Evolutionary conservation across 148 eudicot species (phyloP).

Genomic region (Diospyros kaki): DNA sequence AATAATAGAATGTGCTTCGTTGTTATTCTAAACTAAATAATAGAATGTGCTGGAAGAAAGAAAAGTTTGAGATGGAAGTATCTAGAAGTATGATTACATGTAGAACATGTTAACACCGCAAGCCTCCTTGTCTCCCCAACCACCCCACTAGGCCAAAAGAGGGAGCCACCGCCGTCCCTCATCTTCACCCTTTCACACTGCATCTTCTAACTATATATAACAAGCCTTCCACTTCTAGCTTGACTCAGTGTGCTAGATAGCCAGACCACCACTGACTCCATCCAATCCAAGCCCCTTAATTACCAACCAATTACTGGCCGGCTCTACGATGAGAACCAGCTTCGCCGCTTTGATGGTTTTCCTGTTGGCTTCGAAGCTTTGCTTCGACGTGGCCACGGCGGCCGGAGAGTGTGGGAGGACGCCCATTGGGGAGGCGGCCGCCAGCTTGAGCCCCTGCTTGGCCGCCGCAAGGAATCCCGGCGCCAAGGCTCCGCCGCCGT

Average conservation of each 20-base stretch:
- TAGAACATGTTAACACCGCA: too few relatives aligned
- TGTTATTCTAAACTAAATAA: too few relatives aligned
- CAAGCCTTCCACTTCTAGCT: background rate
- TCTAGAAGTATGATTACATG: too few relatives aligned
- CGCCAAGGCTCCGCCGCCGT: slow-evolving; percentile 35
- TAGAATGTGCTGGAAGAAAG: too few relatives aligned
- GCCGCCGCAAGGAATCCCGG: slow-evolving; percentile 26
- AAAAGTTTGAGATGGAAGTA: too few relatives aligned
- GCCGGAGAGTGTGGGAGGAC: slow-evolving; percentile 50
- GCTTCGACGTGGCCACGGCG: slow-evolving; percentile 9
- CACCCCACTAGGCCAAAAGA: slow-evolving; percentile 22
- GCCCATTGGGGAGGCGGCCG: slow-evolving; percentile 30
- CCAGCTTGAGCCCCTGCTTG: slow-evolving; percentile 49
- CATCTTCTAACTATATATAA: background rate
- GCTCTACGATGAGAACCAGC: background rate
- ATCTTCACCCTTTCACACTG: background rate
- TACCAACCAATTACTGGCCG: too few relatives aligned
- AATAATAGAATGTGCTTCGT: too few relatives aligned
- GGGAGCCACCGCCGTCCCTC: too few relatives aligned
- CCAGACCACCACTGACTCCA: slow-evolving; percentile 9
- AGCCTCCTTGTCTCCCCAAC: slow-evolving; percentile 18
- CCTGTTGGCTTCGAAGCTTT: slow-evolving; percentile 11
- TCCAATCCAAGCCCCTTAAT: too few relatives aligned
- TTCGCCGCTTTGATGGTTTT: slow-evolving; percentile 1
- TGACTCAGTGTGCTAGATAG: background rate